Percentiles rank a stretch among this genome's conserved stretches.
phyloP scores from a whole-genome alignment of 2,329 filamentous ascomycete genomes.

The Fusarium xyrophilum region DNA sequence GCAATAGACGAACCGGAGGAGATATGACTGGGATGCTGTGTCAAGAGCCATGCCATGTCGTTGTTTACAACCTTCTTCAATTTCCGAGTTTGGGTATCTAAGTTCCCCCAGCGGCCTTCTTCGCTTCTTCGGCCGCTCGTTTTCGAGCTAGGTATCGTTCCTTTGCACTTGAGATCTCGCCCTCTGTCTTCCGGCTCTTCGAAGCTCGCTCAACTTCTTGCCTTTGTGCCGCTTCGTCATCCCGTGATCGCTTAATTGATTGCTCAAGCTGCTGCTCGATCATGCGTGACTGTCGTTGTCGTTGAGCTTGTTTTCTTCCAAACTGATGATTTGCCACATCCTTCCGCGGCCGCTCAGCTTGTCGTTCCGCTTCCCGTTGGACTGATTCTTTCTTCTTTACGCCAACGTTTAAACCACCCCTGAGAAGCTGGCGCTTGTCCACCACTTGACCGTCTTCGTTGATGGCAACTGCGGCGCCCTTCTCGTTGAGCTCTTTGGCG shows the following conservation, averaged over 20 bases:
- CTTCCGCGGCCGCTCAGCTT: constrained; percentile 43
- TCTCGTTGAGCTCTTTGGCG: constrained; percentile 71
- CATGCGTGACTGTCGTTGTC: constrained; percentile 80
- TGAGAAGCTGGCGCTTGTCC: constrained; percentile 81
- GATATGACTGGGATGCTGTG: constrained; percentile 22
- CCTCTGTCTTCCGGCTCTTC: constrained; percentile 80
- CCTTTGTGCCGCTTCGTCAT: constrained; percentile 71
- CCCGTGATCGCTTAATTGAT: constrained; percentile 72
- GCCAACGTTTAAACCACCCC: constrained; percentile 76
- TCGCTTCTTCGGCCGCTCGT: constrained; percentile 73
- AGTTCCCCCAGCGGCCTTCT: constrained; percentile 45
- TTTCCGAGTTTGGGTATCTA: constrained; percentile 43
- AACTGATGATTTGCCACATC: constrained; percentile 51
- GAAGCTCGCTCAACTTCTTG: constrained; percentile 67
- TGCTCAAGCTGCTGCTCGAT: constrained; percentile 79
- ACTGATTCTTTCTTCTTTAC: constrained; percentile 63
- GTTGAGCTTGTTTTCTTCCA: constrained; percentile 69
- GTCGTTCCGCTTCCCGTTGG: constrained; percentile 35
- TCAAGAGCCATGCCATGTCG: constrained; percentile 24
- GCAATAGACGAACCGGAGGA: constrained; percentile 31
- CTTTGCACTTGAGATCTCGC: constrained; percentile 77
- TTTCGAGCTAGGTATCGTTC: constrained; percentile 83
- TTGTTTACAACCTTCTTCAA: constrained; percentile 21
- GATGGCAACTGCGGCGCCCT: constrained; percentile 67
- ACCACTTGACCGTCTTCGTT: constrained; percentile 86